Conservation (phyloP, 257 asterid genomes). For the Echium plantagineum region DNA sequence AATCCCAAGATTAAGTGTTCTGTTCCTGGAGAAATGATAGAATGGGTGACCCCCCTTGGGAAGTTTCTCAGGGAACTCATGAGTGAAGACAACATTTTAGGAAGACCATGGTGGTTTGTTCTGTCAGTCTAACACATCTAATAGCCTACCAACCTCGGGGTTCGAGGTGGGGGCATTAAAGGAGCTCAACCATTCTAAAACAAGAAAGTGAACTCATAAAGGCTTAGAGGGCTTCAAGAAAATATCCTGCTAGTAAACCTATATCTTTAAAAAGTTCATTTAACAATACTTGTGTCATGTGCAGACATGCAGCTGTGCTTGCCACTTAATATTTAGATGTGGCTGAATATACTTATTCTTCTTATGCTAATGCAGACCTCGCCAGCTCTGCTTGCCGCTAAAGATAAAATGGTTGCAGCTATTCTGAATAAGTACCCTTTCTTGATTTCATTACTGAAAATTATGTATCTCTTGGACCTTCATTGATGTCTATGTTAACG, state of each 20-base stretch:
- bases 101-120: too few species aligned
- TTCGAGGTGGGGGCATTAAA: too few species aligned
- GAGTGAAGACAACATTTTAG: too few species aligned
- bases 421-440: slow-evolving; percentile 58
- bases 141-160: too few species aligned
- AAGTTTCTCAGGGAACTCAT: too few species aligned
- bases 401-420: slow-evolving; percentile 56
- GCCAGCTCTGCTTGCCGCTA: slow-evolving; percentile 59
- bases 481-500: slow-evolving; percentile 8
- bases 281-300: not conserved
- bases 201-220: not conserved
- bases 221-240: not conserved
- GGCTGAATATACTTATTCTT: slow-evolving; percentile 2
- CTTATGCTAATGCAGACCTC: slow-evolving; percentile 49
- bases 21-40: too few species aligned
- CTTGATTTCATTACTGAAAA: slow-evolving; percentile 12
- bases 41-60: too few species aligned
- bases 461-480: slow-evolving; percentile 8
- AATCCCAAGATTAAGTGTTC: too few species aligned
- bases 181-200: not conserved
- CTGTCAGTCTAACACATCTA: too few species aligned
- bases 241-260: not conserved
- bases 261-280: not conserved
- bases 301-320: not conserved
- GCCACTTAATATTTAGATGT: too few species aligned